A percentile compares a stretch with the other conserved stretches of the same genome.
Evolutionary conservation across 2,329 filamentous ascomycete genomes (phyloP).

Genomic region (Epichloe brachyelytri): DNA sequence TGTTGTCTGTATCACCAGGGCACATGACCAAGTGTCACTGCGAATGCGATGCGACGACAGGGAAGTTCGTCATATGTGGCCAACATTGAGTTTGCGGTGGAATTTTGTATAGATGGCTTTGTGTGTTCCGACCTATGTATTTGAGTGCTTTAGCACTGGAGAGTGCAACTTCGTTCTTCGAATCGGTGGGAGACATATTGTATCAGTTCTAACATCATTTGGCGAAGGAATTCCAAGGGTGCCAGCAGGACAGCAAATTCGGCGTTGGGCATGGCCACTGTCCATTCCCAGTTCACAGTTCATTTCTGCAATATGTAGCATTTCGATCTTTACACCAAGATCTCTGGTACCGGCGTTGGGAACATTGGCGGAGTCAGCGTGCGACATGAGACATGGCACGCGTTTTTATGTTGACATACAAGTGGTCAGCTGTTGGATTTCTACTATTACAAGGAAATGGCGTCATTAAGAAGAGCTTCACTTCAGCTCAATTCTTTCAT

Average conservation of each 20-base stretch:
- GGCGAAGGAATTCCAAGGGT: neutral
- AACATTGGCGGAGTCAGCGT: neutral
- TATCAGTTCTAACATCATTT: neutral
- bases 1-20: too few relatives aligned
- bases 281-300: neutral
- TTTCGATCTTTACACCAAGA: neutral
- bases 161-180: neutral
- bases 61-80: too few relatives aligned
- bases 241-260: neutral
- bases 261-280: neutral
- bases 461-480: constrained; percentile 16
- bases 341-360: neutral
- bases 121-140: too few relatives aligned
- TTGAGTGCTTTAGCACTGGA: too few relatives aligned
- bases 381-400: neutral
- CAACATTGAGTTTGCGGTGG: too few relatives aligned
- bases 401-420: neutral
- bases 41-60: too few relatives aligned
- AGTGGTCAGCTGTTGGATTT: neutral
- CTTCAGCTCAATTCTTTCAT: constrained; percentile 43
- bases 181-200: neutral
- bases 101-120: too few relatives aligned
- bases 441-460: neutral
- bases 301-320: neutral
- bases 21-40: too few relatives aligned